Percentiles rank a stretch among this genome's conserved stretches.
These are phyloP conservation scores for Cryptosporidium ubiquitum DNA, from an alignment of 169 alveolate species.

Conservation along the genomic window DNA sequence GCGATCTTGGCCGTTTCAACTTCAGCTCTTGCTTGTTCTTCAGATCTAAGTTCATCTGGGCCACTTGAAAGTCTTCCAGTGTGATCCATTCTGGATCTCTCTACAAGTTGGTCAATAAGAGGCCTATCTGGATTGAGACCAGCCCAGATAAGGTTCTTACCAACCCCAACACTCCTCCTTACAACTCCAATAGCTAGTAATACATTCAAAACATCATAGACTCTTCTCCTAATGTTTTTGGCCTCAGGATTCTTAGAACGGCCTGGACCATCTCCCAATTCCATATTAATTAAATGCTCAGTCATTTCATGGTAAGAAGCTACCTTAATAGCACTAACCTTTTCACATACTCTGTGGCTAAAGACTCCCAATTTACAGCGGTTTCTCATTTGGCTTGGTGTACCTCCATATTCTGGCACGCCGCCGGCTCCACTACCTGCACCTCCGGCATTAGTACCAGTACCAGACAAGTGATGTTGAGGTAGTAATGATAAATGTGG, in stretches of 20 bases:
- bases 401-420: slow-evolving; percentile 68
- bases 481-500: slow-evolving; percentile 65
- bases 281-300: slow-evolving; percentile 70
- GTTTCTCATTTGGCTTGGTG: slow-evolving; percentile 69
- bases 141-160: slow-evolving; percentile 73
- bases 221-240: slow-evolving; percentile 86
- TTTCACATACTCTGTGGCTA: slow-evolving; percentile 70
- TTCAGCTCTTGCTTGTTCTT: slow-evolving; percentile 74
- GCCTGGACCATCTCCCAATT: slow-evolving; percentile 72
- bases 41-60: slow-evolving; percentile 71
- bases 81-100: slow-evolving; percentile 73
- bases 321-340: slow-evolving; percentile 69
- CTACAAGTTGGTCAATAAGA: slow-evolving; percentile 67
- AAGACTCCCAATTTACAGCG: slow-evolving; percentile 73
- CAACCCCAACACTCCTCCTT: slow-evolving; percentile 73
- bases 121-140: slow-evolving; percentile 71
- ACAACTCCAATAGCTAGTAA: slow-evolving; percentile 81
- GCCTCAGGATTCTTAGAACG: slow-evolving; percentile 79
- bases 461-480: slow-evolving; percentile 55
- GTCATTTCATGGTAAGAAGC: slow-evolving; percentile 74
- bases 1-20: slow-evolving; percentile 74
- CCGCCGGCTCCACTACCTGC: slow-evolving; percentile 74
- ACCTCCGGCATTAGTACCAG: slow-evolving; percentile 50
- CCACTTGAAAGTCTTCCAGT: slow-evolving; percentile 75
- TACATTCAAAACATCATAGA: slow-evolving; percentile 86